A percentile compares a stretch with the other conserved stretches of the same genome.
Evolutionary conservation across 768 basidiomycete species (phyloP).

Genomic region (Termitomyces sp.): DNA sequence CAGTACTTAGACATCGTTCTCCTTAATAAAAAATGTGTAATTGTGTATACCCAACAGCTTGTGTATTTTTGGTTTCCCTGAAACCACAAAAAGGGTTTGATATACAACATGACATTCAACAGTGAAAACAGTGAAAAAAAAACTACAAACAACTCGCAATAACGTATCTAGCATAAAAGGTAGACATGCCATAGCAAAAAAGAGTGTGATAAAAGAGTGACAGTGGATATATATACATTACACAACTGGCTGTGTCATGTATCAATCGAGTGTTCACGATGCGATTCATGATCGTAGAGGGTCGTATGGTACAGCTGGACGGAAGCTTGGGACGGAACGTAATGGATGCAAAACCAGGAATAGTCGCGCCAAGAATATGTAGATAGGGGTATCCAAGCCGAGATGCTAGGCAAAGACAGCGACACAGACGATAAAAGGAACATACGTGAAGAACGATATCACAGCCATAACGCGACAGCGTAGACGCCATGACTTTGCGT

Average conservation of each 20-base stretch:
- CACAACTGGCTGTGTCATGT: background rate
- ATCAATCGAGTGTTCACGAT: background rate
- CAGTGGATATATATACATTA: background rate
- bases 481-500: conserved; percentile 67
- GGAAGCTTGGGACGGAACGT: background rate
- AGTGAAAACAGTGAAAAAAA: conserved; percentile 1
- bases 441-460: conserved; percentile 66
- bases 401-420: conserved; percentile 45
- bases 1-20: background rate
- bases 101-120: conserved; percentile 6
- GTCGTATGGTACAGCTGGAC: conserved; percentile 4
- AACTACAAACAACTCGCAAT: conserved; percentile 1
- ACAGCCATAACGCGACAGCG: conserved; percentile 71
- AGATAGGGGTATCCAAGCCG: background rate
- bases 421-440: conserved; percentile 72
- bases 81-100: background rate
- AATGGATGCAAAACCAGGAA: background rate
- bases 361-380: background rate
- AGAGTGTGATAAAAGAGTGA: conserved; percentile 7
- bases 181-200: conserved; percentile 12
- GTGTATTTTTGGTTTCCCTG: background rate
- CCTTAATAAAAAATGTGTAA: background rate
- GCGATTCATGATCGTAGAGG: background rate
- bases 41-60: background rate
- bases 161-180: conserved; percentile 10